A percentile compares a stretch with the other conserved stretches of the same genome.
Evolutionary conservation across 768 basidiomycete species (phyloP).

Genomic region (Lactarius tabidus): DNA sequence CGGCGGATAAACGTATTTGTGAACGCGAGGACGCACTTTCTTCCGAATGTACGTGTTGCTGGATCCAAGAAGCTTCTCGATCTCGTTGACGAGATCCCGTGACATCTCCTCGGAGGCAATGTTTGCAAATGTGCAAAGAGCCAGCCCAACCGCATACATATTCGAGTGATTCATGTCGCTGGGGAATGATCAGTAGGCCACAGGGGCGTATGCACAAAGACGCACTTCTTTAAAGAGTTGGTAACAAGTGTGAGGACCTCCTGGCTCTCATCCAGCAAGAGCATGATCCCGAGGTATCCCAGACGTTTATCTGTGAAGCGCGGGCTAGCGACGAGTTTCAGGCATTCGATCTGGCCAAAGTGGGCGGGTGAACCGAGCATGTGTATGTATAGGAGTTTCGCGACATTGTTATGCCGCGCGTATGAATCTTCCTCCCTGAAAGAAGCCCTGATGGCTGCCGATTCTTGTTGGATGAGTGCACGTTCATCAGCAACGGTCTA

Average conservation of each 20-base stretch:
- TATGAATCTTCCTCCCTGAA: conserved; percentile 97
- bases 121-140: conserved; percentile 96
- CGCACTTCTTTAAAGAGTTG: conserved; percentile 96
- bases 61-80: conserved; percentile 94
- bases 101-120: conserved; percentile 99
- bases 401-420: conserved; percentile 94
- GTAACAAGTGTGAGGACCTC: conserved; percentile 97
- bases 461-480: conserved; percentile 93
- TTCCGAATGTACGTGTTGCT: conserved; percentile 99
- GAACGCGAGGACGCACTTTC: conserved; percentile 59
- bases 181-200: conserved; percentile 16
- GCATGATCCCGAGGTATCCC: conserved; percentile 97
- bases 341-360: conserved; percentile 97
- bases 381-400: conserved; percentile 96
- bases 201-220: conserved; percentile 13
- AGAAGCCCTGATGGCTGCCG: conserved; percentile 92
- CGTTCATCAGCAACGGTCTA: conserved; percentile 99
- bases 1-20: background rate
- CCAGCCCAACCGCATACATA: conserved; percentile 97
- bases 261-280: conserved; percentile 94
- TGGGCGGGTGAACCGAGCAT: conserved; percentile 99
- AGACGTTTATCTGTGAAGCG: conserved; percentile 94
- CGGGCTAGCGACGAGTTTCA: conserved; percentile 91
- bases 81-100: conserved; percentile 94
- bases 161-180: conserved; percentile 99